Evolutionary conservation across 306 rosid species (phyloP).

Genomic region (Sesbania bispinosa): DNA sequence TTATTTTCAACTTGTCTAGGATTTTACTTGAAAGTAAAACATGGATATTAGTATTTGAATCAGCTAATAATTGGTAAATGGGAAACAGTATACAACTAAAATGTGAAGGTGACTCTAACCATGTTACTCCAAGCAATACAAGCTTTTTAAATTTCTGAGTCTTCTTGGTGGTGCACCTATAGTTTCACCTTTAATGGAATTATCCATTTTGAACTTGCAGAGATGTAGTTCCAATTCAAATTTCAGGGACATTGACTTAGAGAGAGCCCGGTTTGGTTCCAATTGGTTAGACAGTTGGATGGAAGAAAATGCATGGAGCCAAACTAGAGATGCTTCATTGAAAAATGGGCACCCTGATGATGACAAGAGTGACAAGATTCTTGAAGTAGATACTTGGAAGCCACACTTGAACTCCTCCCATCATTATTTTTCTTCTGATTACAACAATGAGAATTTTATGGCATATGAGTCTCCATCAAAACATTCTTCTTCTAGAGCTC

Average conservation of each 20-base stretch:
- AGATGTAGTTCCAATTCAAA: constrained; percentile 83
- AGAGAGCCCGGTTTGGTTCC: constrained; percentile 42
- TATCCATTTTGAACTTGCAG: constrained; percentile 36
- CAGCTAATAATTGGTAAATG: neutral
- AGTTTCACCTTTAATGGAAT: neutral
- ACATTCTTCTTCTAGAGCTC: constrained; percentile 35
- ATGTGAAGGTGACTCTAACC: neutral
- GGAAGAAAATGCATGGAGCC: constrained; percentile 68
- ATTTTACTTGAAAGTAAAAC: neutral
- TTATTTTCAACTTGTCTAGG: neutral
- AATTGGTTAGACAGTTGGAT: constrained; percentile 84
- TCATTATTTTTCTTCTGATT: constrained; percentile 35
- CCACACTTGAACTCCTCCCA: constrained; percentile 60
- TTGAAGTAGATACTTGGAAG: constrained; percentile 97
- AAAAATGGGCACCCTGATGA: constrained; percentile 43
- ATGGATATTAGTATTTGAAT: neutral
- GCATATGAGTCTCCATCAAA: constrained; percentile 59
- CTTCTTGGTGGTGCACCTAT: neutral
- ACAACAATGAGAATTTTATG: constrained; percentile 24
- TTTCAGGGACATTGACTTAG: constrained; percentile 44
- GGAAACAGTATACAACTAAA: neutral
- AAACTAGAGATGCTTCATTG: constrained; percentile 32
- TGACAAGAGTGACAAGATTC: constrained; percentile 80
- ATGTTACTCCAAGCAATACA: neutral
- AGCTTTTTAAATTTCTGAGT: neutral